These are phyloP conservation scores for Capsicum rhomboideum DNA, from an alignment of 257 asterid genomes.

Conservation along the genomic window DNA sequence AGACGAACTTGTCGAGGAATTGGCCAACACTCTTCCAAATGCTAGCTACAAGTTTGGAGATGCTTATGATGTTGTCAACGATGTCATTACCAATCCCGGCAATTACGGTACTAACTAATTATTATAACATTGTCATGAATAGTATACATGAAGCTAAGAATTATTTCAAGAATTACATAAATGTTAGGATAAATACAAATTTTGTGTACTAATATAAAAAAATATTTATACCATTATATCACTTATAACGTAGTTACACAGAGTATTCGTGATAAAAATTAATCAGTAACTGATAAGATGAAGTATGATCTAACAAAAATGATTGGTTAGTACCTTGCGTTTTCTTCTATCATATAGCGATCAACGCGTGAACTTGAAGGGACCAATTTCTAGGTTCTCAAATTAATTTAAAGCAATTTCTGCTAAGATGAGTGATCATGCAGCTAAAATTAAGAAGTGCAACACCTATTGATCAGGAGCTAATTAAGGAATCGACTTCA, in stretches of 20 bases:
- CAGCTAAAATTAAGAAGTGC: not conserved
- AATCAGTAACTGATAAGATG: not conserved
- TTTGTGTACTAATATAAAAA: not conserved
- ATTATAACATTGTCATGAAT: not conserved
- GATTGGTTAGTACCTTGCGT: not conserved
- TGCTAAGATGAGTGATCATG: not conserved
- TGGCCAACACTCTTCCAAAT: conserved; percentile 49
- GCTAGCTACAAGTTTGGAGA: conserved; percentile 69
- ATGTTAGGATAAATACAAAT: not conserved
- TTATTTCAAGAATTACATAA: not conserved
- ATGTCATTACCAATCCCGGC: conserved; percentile 48
- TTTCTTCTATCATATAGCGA: not conserved
- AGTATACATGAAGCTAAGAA: not conserved
- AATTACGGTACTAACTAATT: conserved; percentile 35
- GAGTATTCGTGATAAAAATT: not conserved
- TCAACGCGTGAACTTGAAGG: not conserved
- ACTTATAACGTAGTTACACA: not conserved
- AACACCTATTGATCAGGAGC: no score
- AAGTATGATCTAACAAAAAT: no score
- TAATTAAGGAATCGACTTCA: not conserved
- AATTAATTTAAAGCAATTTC: no score
- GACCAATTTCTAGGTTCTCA: not conserved
- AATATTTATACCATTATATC: not conserved
- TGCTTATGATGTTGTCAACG: conserved; percentile 80
- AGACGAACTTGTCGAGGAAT: conserved; percentile 26